Evolutionary conservation across 495 filamentous ascomycete genomes (phyloP).

Genomic region (Trichoderma gamsii): DNA sequence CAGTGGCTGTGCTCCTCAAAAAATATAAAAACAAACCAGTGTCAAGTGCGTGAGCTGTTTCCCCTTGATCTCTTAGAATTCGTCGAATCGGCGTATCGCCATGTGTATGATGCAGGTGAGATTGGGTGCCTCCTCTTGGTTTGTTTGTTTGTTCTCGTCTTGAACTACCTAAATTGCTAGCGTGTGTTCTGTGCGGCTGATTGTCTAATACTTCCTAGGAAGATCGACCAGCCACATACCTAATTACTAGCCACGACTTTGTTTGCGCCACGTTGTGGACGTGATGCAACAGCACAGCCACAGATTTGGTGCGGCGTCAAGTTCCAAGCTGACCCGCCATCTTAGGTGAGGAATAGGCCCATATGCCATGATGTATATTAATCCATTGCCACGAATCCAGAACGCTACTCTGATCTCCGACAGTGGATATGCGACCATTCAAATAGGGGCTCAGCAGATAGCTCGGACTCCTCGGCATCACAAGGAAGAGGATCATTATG

Average conservation of each 20-base stretch:
- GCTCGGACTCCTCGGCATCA: background rate
- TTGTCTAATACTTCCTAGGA: background rate
- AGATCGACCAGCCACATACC: background rate
- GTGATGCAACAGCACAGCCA: background rate
- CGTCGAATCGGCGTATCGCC: background rate
- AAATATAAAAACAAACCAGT: background rate
- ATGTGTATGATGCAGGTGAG: background rate
- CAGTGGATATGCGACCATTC: too few relatives aligned
- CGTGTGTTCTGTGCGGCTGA: background rate
- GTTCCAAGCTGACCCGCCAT: too few relatives aligned
- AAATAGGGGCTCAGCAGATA: background rate
- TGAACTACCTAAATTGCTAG: too few relatives aligned
- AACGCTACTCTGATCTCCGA: too few relatives aligned
- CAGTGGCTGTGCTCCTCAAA: background rate
- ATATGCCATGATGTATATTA: too few relatives aligned
- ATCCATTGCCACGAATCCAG: too few relatives aligned
- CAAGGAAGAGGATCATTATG: background rate
- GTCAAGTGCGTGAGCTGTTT: background rate
- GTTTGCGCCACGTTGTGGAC: background rate
- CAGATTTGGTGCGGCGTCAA: background rate
- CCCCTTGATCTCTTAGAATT: background rate
- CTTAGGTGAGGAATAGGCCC: too few relatives aligned
- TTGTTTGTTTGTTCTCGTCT: background rate
- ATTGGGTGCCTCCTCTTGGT: background rate
- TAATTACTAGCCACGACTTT: background rate